phyloP scores from a whole-genome alignment of 2,329 filamentous ascomycete species.

The Fusarium phyllophilum region DNA sequence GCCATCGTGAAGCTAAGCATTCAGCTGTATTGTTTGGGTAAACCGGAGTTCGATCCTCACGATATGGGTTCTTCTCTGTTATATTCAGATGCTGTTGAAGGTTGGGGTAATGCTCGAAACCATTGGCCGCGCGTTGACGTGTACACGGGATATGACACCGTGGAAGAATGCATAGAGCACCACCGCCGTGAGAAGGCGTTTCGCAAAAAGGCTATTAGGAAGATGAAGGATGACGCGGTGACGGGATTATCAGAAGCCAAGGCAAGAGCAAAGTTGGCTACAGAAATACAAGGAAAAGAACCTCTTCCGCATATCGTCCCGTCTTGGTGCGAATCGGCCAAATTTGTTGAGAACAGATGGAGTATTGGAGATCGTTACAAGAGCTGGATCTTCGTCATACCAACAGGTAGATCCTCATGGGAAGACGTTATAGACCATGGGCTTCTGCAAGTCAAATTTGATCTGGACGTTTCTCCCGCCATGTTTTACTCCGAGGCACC shows the following conservation, averaged over 20 bases:
- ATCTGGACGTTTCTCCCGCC: constrained; percentile 6
- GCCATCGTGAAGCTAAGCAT: constrained; percentile 22
- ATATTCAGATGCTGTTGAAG: background rate
- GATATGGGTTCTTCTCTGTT: constrained; percentile 1
- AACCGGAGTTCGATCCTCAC: background rate
- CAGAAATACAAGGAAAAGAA: constrained; percentile 17
- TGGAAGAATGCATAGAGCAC: constrained; percentile 28
- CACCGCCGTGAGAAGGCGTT: constrained; percentile 22
- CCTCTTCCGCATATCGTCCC: constrained; percentile 32
- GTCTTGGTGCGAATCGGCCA: constrained; percentile 13
- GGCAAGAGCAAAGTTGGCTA: constrained; percentile 1
- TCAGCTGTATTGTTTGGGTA: constrained; percentile 25
- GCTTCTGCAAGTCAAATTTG: constrained; percentile 13
- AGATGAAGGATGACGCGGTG: constrained; percentile 7
- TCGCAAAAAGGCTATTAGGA: background rate
- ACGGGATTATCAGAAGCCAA: constrained; percentile 5
- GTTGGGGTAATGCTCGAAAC: background rate
- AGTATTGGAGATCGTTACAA: background rate
- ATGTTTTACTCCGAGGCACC: background rate
- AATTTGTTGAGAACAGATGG: background rate
- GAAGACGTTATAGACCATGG: constrained; percentile 16
- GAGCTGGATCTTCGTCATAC: constrained; percentile 27
- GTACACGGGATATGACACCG: constrained; percentile 2
- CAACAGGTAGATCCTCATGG: constrained; percentile 15
- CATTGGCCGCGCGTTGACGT: constrained; percentile 22